Evolutionary conservation across 1,284 basidiomycete species (phyloP).

Genomic region (Pholiota adiposa): DNA sequence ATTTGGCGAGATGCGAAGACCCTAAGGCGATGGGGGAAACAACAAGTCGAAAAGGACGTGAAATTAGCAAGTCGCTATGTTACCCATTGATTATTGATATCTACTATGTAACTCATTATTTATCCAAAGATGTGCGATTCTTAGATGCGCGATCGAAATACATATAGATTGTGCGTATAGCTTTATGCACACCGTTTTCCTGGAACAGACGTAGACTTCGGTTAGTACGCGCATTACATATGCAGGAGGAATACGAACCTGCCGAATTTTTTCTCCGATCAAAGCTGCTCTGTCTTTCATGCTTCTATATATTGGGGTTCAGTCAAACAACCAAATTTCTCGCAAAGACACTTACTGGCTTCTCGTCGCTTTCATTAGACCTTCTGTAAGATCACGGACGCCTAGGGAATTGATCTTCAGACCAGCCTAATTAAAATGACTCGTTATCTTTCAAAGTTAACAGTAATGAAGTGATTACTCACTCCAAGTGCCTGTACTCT

Average conservation of each 20-base stretch:
- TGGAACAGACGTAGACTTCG: constrained; percentile 19
- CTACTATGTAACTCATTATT: too few species aligned
- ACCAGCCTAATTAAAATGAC: constrained; percentile 40
- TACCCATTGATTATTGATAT: too few species aligned
- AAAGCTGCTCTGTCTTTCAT: constrained; percentile 71
- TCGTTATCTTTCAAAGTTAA: neutral
- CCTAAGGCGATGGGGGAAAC: too few species aligned
- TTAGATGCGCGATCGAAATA: constrained; percentile 50
- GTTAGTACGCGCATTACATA: too few species aligned
- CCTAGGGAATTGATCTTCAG: constrained; percentile 53
- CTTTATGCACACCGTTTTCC: constrained; percentile 56
- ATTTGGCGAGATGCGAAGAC: too few species aligned
- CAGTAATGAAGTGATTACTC: constrained; percentile 25
- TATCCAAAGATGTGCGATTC: constrained; percentile 27
- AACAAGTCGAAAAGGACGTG: too few species aligned
- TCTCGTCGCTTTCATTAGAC: constrained; percentile 58
- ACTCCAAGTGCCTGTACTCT: constrained; percentile 67
- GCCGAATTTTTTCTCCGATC: constrained; percentile 64
- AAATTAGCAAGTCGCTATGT: too few species aligned
- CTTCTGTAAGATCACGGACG: constrained; percentile 54
- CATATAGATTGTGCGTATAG: constrained; percentile 53
- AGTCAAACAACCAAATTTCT: neutral
- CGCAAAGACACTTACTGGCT: constrained; percentile 39
- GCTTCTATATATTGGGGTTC: neutral
- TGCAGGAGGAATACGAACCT: constrained; percentile 37